Base-by-base conservation (phyloP, 345 rosid species). In the Salix suchowensis region DNA sequence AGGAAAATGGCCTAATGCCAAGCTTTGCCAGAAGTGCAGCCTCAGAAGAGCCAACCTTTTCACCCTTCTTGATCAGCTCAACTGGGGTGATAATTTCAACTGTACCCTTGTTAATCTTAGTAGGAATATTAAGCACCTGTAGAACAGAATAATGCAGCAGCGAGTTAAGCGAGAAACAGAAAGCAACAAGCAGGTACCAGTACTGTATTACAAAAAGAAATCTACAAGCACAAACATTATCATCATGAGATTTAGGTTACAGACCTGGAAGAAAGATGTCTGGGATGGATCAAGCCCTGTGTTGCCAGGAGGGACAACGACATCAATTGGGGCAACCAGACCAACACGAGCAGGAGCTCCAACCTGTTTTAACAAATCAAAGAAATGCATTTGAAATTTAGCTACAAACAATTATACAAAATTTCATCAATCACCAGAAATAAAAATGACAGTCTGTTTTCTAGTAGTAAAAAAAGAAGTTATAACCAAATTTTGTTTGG, bases 311-410 rank as follows among this genome's bases (percentile, higher is more conserved):
- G 91, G 98, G 36, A 93, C 98, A 65, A 93, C 90, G 44, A 95
- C 97, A 86, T 95, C 98, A 42, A 88, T 90, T 55, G 98, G 98
- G 5, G 98, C 97, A 46, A 95, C 87, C 76, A 95, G 81, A 76
- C 98, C 98, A 75, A 95, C 98, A 84, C 98, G 98, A 81, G 98
- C 98, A 54, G 98, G 98, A 76, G 98, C 98, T 79, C 98, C 98
- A 83, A 95, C 98, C 98, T 92, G 65, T 48, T 8, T 11, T 6
- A 21, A 0, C 13, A 77, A 52, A 36, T 58, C 24, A 58, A 12
- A 2, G 26, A 21, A 9, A 10, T n/a, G 28, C 62, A n/a, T 58
- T 58, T 8, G 28, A 3, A n/a, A 23, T 1, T 4, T n/a, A 4
- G 52, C 4, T 4, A 58, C 62, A 58, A n/a, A 11, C 62, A 1